Evolutionary conservation across 148 eudicot species (phyloP), one percentile per base, ranked within the genome.

Genomic region (Amaranthus cruentus): DNA sequence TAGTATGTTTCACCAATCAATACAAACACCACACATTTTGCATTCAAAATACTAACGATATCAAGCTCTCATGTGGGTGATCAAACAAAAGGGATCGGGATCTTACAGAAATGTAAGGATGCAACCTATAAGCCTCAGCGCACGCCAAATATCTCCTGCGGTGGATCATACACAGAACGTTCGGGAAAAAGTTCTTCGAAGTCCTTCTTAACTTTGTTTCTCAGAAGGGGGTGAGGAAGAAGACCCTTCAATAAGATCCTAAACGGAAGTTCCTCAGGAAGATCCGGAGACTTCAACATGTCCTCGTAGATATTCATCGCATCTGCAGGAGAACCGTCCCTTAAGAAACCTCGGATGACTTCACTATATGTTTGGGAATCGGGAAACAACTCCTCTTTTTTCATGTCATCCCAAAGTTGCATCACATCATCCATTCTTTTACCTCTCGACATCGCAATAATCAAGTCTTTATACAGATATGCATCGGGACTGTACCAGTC

Each of bases 251-350:
- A 74, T 68, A 94, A 77, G 68, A 91, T 80, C 80, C 97, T 91
- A 75, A 91, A 94, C 11, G 98, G 97, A 74, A 88, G 77, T 77
- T 91, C 96, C 75, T 89, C 98, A 1, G 97, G 98, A 63, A 92
- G 97, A 42, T 91, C 97, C 28, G 97, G 96, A 76, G 93, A 88
- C 66, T 89, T 85, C 80, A 91, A 81, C 98, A 94, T 89, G 85
- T 94, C 97, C 78, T 94, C 98, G n/a, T 85, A 94, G 62, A 91
- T 78, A 80, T 94, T 94, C 97, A 94, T 94, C 28, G 98, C 98
- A 85, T 91, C 96, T 68, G 83, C 93, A 76, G 98, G 98, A 57
- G 97, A 91, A 62, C 97, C 98, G 73, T 83, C 79, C 63, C 84
- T 87, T 81, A 94, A 78, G 76, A 91, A 94, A 9, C 98, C 98